A percentile compares a stretch with the other conserved stretches of the same genome.
phyloP scores from a whole-genome alignment of 129 eudicot genomes.

The Glebionis coronaria region DNA sequence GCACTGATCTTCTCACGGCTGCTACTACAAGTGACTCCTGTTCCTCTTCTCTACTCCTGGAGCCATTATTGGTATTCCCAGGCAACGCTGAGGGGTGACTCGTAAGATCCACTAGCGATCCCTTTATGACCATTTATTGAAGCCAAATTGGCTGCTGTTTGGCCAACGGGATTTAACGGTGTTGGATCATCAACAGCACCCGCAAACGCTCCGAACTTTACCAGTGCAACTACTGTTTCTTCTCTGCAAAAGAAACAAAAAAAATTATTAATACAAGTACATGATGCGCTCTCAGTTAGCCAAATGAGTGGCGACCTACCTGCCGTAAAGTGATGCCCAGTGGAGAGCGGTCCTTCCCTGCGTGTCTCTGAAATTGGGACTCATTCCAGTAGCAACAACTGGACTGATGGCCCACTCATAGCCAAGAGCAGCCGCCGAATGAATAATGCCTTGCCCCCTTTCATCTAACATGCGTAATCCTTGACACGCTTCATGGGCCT shows the following conservation, averaged over 20 bases:
- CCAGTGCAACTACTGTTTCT: conserved; percentile 30
- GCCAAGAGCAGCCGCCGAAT: conserved; percentile 42
- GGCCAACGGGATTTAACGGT: conserved; percentile 29
- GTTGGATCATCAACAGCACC: conserved; percentile 41
- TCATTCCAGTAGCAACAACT: conserved; percentile 34
- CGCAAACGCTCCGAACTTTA: conserved; percentile 30
- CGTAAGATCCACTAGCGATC: conserved; percentile 33
- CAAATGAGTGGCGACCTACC: conserved; percentile 18
- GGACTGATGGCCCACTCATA: conserved; percentile 37
- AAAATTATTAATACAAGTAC: not conserved
- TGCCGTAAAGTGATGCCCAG: conserved; percentile 44
- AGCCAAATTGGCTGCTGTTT: conserved; percentile 40
- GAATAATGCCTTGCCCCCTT: conserved; percentile 39
- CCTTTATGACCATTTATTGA: conserved; percentile 38
- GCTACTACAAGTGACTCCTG: conserved; percentile 30
- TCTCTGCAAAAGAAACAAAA: conserved; percentile 22
- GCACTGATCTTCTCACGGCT: conserved; percentile 34
- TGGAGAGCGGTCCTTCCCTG: conserved; percentile 44
- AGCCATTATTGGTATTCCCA: conserved; percentile 9
- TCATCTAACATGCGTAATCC: conserved; percentile 29
- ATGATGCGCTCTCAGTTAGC: not conserved
- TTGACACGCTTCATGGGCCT: conserved; percentile 24
- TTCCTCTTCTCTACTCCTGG: not conserved
- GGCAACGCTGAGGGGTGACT: conserved; percentile 27
- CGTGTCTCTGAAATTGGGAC: conserved; percentile 36